Percentiles rank a stretch among this genome's conserved stretches.
These are phyloP conservation scores for Plenodomus lindquistii DNA, from an alignment of 2,329 filamentous ascomycete genomes.

Conservation along the genomic window DNA sequence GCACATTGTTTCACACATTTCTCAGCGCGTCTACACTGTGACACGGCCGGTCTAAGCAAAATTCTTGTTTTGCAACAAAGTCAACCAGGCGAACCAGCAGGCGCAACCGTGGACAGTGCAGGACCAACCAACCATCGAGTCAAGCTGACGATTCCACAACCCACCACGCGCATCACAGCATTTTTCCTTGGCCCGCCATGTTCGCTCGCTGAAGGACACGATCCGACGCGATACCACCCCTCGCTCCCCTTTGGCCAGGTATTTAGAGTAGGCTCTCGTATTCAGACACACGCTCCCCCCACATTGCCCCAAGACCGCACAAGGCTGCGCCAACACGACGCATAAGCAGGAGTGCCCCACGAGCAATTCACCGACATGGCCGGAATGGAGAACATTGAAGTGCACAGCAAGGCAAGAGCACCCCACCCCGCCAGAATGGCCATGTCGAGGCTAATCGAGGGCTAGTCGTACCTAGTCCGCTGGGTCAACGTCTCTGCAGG, in stretches of 20 bases:
- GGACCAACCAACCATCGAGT: conserved; percentile 8
- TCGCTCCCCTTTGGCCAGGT: conserved; percentile 2
- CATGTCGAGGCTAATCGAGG: conserved; percentile 18
- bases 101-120: conserved; percentile 4
- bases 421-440: not conserved
- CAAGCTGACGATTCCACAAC: conserved; percentile 12
- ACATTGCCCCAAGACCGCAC: conserved; percentile 1
- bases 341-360: too few species aligned
- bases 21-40: too few species aligned
- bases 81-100: not conserved
- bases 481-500: conserved; percentile 92
- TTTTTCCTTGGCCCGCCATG: conserved; percentile 13
- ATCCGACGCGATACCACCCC: conserved; percentile 1
- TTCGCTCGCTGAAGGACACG: conserved; percentile 15
- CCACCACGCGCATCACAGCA: not conserved
- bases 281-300: conserved; percentile 9
- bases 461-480: conserved; percentile 92
- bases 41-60: too few species aligned
- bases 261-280: not conserved
- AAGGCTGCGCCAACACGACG: not conserved
- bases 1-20: not conserved
- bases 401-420: conserved; percentile 85
- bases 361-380: conserved; percentile 63
- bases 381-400: conserved; percentile 93
- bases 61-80: not conserved